phyloP scores from a whole-genome alignment of 2,329 filamentous ascomycete species.

The Akanthomyces muscarius region DNA sequence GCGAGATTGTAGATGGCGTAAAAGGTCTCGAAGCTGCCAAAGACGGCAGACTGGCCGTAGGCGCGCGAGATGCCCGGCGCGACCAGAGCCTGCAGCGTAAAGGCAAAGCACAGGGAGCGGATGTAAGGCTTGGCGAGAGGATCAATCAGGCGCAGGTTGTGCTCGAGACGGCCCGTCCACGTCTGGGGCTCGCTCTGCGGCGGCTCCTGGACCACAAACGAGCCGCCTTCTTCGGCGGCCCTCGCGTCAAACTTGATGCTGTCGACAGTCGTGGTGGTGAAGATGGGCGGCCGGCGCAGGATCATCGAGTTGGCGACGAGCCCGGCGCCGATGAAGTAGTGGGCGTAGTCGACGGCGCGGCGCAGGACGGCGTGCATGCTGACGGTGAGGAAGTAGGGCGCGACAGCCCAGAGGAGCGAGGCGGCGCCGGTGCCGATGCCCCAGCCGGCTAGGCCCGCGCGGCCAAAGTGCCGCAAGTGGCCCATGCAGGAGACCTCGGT shows the following conservation, averaged over 20 bases:
- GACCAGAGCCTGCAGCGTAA: conserved; percentile 24
- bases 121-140: conserved; percentile 25
- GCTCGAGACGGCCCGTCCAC: conserved; percentile 13
- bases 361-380: conserved; percentile 27
- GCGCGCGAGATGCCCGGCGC: conserved; percentile 30
- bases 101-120: conserved; percentile 26
- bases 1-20: conserved; percentile 27
- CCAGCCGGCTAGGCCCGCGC: conserved; percentile 32
- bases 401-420: conserved; percentile 25
- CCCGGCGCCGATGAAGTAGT: conserved; percentile 26
- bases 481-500: conserved; percentile 33
- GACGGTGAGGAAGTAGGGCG: conserved; percentile 30
- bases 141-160: conserved; percentile 18
- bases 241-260: conserved; percentile 20
- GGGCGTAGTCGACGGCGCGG: conserved; percentile 26
- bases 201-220: conserved; percentile 12
- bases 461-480: conserved; percentile 28
- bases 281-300: conserved; percentile 25
- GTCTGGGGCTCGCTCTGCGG: not conserved
- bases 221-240: conserved; percentile 17
- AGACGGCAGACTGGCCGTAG: conserved; percentile 22
- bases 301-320: conserved; percentile 28
- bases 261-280: conserved; percentile 20
- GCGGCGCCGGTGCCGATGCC: conserved; percentile 32
- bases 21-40: conserved; percentile 28